Evolutionary conservation across 2,329 filamentous ascomycete species (phyloP), one percentile per base, ranked within the genome.

Genomic region (Blastomyces silverae): DNA sequence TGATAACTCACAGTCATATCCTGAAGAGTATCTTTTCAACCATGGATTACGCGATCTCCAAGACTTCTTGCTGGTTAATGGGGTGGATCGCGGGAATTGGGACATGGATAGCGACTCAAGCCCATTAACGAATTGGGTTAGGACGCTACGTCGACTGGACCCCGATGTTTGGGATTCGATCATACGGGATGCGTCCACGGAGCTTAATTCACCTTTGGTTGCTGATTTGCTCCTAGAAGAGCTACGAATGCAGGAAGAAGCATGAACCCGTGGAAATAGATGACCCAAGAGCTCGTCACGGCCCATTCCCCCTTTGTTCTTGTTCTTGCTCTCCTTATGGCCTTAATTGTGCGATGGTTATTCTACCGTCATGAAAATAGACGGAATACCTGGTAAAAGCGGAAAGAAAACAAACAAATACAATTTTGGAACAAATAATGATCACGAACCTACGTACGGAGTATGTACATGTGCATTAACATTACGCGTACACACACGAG

Each of bases 41-140:
- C 37, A 74, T 53, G 77, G 76, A 1, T 64, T 78, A 57, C 70
- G 73, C 22, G 69, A 70, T 8, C 66, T 79, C n/a, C 71, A 72
- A 25, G 72, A 70, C 15, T 79, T 77, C 61, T 66, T 79, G 20
- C 68, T 69, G 28, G 72, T 76, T 55, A 72, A 79, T 57, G 77
- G 77, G 5, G 72, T 79, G 39, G 77, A 79, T 63, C 73, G 75
- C 6, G 77, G 77, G 2, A 79, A 79, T 56, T 79, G 77, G 77
- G 73, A 72, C 8, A 73, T 74, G 0, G 73, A 75, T 6, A 66
- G 73, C 17, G 75, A 78, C 60, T 72, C 71, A 59, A 71, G 70
- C 22, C 73, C 76, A 1, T 56, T 79, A 42, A 72, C 70, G 2
- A 72, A 76, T 42, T 79, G 77, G 66, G 68, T 78, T 13, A 72